Conservation (phyloP, 2,329 filamentous ascomycete species). For the Colletotrichum lini region DNA sequence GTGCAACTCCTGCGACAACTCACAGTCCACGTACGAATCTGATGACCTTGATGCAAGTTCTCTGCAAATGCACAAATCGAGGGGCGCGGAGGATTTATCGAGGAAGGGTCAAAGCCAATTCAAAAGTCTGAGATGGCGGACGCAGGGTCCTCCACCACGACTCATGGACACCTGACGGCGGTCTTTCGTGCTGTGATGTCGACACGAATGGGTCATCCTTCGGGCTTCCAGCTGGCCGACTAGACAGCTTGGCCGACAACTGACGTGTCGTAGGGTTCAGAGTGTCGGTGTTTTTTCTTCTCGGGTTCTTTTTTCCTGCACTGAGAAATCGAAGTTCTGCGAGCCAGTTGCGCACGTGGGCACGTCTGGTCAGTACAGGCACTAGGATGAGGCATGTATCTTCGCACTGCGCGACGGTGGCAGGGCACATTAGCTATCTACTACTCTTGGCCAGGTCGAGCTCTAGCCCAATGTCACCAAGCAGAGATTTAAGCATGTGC, state of each 20-base stretch:
- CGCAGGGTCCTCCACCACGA: conserved; percentile 5
- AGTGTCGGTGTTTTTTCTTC: background rate
- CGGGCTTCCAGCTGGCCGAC: background rate
- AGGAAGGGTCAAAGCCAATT: conserved; percentile 19
- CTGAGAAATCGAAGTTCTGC: background rate
- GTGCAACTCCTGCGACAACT: conserved; percentile 20
- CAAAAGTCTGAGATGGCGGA: conserved; percentile 20
- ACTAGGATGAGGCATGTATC: conserved; percentile 19
- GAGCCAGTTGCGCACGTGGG: conserved; percentile 21
- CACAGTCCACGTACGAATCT: background rate
- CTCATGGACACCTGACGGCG: background rate
- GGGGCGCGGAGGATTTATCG: conserved; percentile 22
- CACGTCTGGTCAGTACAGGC: background rate
- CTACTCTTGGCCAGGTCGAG: background rate
- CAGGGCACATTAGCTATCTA: background rate
- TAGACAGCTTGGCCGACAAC: conserved; percentile 1
- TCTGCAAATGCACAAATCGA: conserved; percentile 1
- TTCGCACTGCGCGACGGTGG: conserved; percentile 13
- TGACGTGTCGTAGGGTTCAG: background rate
- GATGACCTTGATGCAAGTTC: background rate
- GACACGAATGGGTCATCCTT: background rate
- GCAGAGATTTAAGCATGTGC: conserved; percentile 11
- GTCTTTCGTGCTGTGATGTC: background rate
- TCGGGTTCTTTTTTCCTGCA: too few relatives aligned
- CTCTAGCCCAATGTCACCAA: background rate